Percentiles rank a stretch among this genome's conserved stretches.
Conservation (phyloP, 2,329 filamentous ascomycete species). For the Xylaria polymorpha region DNA sequence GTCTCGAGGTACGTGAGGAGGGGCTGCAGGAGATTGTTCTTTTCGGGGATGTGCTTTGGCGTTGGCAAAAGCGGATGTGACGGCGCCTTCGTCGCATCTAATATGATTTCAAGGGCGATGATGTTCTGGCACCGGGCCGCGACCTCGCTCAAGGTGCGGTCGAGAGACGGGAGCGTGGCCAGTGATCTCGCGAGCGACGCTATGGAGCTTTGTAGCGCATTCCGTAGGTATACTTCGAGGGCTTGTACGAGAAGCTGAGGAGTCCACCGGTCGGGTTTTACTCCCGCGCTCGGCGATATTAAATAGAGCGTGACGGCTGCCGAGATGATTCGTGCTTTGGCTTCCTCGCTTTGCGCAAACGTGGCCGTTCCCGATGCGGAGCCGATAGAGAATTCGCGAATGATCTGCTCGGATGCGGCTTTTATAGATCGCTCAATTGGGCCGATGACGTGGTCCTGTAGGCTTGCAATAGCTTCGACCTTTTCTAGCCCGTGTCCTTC, state of each 20-base stretch:
- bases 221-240: conserved; percentile 84
- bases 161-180: conserved; percentile 81
- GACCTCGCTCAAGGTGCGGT: conserved; percentile 84
- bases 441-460: conserved; percentile 75
- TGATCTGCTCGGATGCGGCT: conserved; percentile 78
- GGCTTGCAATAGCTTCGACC: conserved; percentile 76
- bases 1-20: conserved; percentile 86
- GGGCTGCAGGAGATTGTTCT: conserved; percentile 72
- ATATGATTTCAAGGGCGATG: conserved; percentile 83
- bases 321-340: conserved; percentile 76
- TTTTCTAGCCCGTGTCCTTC: conserved; percentile 81
- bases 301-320: conserved; percentile 83
- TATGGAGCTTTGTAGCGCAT: conserved; percentile 81
- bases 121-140: conserved; percentile 89
- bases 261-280: conserved; percentile 66
- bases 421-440: conserved; percentile 81
- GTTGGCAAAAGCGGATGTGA: conserved; percentile 71
- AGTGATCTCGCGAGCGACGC: conserved; percentile 80
- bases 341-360: conserved; percentile 77
- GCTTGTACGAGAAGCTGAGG: conserved; percentile 80
- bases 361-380: conserved; percentile 62
- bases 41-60: conserved; percentile 45
- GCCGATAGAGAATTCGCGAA: conserved; percentile 85
- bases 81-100: conserved; percentile 75
- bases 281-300: conserved; percentile 73